Base-by-base conservation (phyloP, 2,329 filamentous ascomycete genomes). In the Penicillium corylophilum region DNA sequence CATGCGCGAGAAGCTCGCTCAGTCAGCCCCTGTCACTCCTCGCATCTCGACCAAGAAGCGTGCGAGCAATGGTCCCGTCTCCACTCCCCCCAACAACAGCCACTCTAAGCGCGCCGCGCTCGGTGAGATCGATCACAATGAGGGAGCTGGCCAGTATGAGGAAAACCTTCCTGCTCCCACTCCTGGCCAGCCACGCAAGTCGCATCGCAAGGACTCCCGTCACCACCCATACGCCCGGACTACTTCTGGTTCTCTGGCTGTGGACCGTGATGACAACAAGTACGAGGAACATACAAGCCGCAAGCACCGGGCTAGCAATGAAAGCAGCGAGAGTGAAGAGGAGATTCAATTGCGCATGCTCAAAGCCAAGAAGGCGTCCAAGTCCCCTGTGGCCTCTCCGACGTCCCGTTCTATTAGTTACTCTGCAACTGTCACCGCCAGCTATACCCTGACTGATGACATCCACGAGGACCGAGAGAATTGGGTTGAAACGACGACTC, bases 131-230 rank as follows among this genome's bases (percentile, higher is more conserved):
- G 90, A 95, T 64, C 84, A 89, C 59, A 95, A 96, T 54, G 83
- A 85, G 60, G 77, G 77, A 51, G 67, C 71, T 40, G 74, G 70
- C 16, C 70, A 71, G 22, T 63, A 65, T 18, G 91, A 96, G 59
- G 92, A 96, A 68, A 95, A 95, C 63, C 82, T 99, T 5, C 94
- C 94, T 2, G 93, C 92, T 0, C 94, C 94, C 3, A 99, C 94
- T 4, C 94, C 94, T 0, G 94, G 94, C 2, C 94, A 99, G 71
- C 94, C 94, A 24, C 85, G 94, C 56, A 97, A 99, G 79, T 88
- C 88, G 15, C 87, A 86, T 59, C 85, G 90, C 50, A 82, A 85
- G 53, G 90, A 92, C 63, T 82, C 81, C 36, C 84, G 87, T 23
- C 87, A 90, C 61, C 83, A 92, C 69, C 84, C 87, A 10, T 89